Conservation (phyloP, 2,329 filamentous ascomycete genomes). For the Trichoderma asperellum region DNA sequence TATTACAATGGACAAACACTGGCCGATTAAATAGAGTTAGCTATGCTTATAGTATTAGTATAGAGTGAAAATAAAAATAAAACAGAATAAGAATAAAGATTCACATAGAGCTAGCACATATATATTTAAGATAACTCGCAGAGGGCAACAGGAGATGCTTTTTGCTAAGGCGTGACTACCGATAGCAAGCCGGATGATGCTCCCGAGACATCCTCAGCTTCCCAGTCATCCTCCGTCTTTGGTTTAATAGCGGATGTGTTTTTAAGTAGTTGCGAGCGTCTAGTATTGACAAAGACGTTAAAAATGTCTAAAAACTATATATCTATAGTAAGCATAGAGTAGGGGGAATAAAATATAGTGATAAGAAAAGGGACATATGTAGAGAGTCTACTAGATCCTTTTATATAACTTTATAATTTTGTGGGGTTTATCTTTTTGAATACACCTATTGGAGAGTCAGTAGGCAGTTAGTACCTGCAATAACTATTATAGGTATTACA, state of each 20-base stretch:
- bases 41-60: not conserved
- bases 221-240: not conserved
- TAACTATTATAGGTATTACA: not conserved
- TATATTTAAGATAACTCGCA: not conserved
- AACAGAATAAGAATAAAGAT: not conserved
- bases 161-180: not conserved
- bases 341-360: not conserved
- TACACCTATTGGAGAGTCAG: not conserved
- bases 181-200: not conserved
- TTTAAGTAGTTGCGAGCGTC: not conserved
- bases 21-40: not conserved
- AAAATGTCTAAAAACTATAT: not conserved
- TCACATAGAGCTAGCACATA: not conserved
- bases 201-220: not conserved
- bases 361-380: not conserved
- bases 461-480: not conserved
- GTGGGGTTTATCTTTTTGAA: not conserved
- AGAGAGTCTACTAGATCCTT: not conserved
- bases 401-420: not conserved
- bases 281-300: not conserved
- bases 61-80: not conserved
- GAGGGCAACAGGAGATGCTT: not conserved
- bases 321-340: not conserved
- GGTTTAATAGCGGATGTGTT: not conserved
- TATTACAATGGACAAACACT: not conserved